Evolutionary conservation across 2,329 filamentous ascomycete species (phyloP).

Genomic region (Chrysosporium queenslandicum): DNA sequence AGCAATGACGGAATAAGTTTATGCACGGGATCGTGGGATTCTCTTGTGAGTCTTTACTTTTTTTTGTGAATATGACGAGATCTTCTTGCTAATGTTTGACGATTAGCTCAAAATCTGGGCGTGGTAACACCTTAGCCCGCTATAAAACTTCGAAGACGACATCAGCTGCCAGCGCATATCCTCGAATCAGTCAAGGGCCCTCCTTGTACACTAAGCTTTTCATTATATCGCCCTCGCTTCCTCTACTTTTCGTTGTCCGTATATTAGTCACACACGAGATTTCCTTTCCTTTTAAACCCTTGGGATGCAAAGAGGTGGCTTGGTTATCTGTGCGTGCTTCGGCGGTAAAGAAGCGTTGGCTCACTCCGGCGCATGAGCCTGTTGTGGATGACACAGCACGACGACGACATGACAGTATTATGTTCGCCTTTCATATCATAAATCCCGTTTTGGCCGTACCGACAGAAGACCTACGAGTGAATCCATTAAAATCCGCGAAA

Average conservation of each 20-base stretch:
- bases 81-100: constrained; percentile 6
- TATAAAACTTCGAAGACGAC: not conserved
- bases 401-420: constrained; percentile 3
- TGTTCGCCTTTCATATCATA: not conserved
- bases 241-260: not conserved
- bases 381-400: constrained; percentile 1
- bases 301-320: constrained; percentile 5
- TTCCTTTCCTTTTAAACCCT: not conserved
- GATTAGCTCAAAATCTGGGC: constrained; percentile 77
- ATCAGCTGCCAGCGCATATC: not conserved
- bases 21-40: constrained; percentile 99
- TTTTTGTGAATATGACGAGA: constrained; percentile 1
- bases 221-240: not conserved
- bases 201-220: constrained; percentile 9
- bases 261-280: not conserved
- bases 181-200: constrained; percentile 5
- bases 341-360: not conserved
- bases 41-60: constrained; percentile 59
- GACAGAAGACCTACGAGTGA: not conserved
- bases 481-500: not conserved
- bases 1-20: constrained; percentile 98
- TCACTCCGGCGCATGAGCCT: not conserved
- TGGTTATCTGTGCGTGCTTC: constrained; percentile 3
- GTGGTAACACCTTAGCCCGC: constrained; percentile 43
- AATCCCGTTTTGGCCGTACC: not conserved